Evolutionary conservation across 768 basidiomycete species (phyloP), one percentile per base, ranked within the genome.

Genomic region (Lentinula detonsa): DNA sequence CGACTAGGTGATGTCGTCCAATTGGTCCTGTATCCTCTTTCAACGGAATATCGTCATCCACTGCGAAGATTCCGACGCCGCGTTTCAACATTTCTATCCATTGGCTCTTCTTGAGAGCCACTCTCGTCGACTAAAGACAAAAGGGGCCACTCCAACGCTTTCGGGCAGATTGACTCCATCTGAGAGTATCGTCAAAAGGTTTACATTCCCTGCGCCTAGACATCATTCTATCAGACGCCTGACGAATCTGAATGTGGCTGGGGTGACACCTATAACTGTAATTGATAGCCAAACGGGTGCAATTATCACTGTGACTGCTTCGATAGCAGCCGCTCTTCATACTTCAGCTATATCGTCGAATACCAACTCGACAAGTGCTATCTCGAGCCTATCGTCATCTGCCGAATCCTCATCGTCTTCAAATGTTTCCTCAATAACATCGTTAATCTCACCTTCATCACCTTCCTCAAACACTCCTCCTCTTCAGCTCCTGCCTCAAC

Each of bases 21-120:
- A 89, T 61, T 90, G 88, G 88, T 88, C 87, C 23, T 90, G 88
- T 66, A 89, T 89, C 51, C 71, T 89, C 9, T 83, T 81, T 66
- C 80, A 89, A 64, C 65, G 69, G 35, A 81, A 87, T 63, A 86
- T 90, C 61, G 86, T 89, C 39, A 86, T 90, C 40, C 88, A 90
- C 65, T 86, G 83, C 40, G 88, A 90, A 72, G 87, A 88, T 69
- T 80, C 79, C 57, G 82, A 85, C 7, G 78, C 78, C 4, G 87
- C 86, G 0, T 83, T 74, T 60, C 88, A 90, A 69, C 80, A 88
- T 65, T 88, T 88, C 66, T 90, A 88, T 66, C 87, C 88, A 1
- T 66, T 82, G 4, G 70, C 75, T 2, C 67, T 81, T 1, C 70
- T 83, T 1, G 70, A 70, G 33, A 65, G 65, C 18, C 75, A 78